Conservation (phyloP, 345 rosid genomes). For the Stellera chamaejasme region DNA sequence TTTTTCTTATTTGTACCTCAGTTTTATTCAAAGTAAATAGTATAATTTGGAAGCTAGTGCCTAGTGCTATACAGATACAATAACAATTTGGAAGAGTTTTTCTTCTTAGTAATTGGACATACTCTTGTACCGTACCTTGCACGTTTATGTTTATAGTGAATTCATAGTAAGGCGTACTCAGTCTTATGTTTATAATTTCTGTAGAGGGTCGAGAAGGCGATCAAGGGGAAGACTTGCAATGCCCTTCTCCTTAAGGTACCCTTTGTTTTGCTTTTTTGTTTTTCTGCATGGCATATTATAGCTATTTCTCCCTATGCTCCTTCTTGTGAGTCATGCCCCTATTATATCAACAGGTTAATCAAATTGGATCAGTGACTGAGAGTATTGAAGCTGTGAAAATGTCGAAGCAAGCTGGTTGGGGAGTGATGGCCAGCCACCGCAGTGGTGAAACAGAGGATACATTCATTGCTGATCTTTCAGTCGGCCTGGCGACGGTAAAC, state of each 20-base stretch:
- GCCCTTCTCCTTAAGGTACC: slow-evolving; percentile 92
- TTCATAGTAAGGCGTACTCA: background rate
- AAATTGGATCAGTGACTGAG: slow-evolving; percentile 95
- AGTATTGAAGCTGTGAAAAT: slow-evolving; percentile 96
- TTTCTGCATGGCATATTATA: background rate
- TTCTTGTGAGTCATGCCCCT: background rate
- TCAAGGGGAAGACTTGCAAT: slow-evolving; percentile 76
- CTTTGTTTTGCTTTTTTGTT: background rate
- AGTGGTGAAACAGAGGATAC: slow-evolving; percentile 99
- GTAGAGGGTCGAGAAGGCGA: slow-evolving; percentile 93
- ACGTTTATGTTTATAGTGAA: too few species aligned
- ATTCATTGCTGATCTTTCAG: slow-evolving; percentile 88
- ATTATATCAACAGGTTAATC: slow-evolving; percentile 60
- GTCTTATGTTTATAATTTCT: background rate
- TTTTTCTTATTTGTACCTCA: too few species aligned
- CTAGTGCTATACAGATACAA: too few species aligned
- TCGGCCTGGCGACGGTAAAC: slow-evolving; percentile 86
- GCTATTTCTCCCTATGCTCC: background rate
- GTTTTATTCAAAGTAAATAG: too few species aligned
- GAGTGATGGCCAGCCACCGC: slow-evolving; percentile 97
- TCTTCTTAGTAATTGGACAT: too few species aligned
- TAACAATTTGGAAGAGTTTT: too few species aligned
- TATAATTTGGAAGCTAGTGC: too few species aligned
- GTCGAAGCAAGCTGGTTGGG: slow-evolving; percentile 99
- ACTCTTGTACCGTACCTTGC: background rate